These are phyloP conservation scores for Tylopilus plumbeoviolaceoides DNA, from an alignment of 768 basidiomycete species.

Conservation along the genomic window DNA sequence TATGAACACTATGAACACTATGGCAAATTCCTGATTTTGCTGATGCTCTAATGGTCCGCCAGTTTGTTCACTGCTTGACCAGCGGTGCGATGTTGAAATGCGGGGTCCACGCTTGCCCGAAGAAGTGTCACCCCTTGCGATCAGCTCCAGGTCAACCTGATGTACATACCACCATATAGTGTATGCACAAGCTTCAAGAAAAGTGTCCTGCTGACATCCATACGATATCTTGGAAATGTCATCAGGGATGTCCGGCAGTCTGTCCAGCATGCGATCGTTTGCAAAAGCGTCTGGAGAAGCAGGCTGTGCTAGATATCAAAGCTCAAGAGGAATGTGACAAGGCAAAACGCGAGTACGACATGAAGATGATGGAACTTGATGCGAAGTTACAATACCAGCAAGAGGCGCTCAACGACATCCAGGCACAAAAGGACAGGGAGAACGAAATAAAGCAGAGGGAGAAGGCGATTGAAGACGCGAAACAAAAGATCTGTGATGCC, in stretches of 20 bases:
- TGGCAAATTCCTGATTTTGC: too few species aligned
- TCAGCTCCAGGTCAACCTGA: slow-evolving; percentile 42
- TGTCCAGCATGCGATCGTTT: slow-evolving; percentile 48
- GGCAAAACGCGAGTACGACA: slow-evolving; percentile 41
- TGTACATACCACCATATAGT: slow-evolving; percentile 34
- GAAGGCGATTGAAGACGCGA: slow-evolving; percentile 40
- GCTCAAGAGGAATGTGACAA: slow-evolving; percentile 43
- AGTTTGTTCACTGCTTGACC: not conserved
- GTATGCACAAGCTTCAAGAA: slow-evolving; percentile 33
- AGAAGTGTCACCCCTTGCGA: slow-evolving; percentile 55
- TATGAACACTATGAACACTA: too few species aligned
- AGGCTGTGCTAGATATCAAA: slow-evolving; percentile 37
- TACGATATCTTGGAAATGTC: slow-evolving; percentile 41
- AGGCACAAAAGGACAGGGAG: slow-evolving; percentile 42
- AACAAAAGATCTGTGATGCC: slow-evolving; percentile 10
- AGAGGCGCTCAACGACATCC: slow-evolving; percentile 35
- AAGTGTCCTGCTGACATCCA: slow-evolving; percentile 46
- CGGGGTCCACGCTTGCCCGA: slow-evolving; percentile 47
- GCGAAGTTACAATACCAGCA: slow-evolving; percentile 33
- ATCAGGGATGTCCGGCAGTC: slow-evolving; percentile 31
- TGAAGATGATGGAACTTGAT: slow-evolving; percentile 40
- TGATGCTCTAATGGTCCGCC: not conserved
- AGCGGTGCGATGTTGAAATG: slow-evolving; percentile 18
- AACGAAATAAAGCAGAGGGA: slow-evolving; percentile 38
- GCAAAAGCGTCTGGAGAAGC: slow-evolving; percentile 38